phyloP scores from a whole-genome alignment of 805 yeast genomes.

The Teunomyces tritomae region DNA sequence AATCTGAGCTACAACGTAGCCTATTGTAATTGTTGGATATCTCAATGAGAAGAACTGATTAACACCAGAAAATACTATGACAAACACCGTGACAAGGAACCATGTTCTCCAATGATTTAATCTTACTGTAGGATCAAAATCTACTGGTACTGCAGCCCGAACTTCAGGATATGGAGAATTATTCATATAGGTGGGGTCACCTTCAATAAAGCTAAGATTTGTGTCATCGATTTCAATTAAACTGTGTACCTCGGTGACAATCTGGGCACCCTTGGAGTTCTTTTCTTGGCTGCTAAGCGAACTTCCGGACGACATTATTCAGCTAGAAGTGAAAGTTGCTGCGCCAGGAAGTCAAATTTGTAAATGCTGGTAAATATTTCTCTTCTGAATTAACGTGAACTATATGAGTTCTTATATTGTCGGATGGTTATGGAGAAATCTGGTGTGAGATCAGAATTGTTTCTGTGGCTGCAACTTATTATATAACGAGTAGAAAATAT shows the following conservation, averaged over 20 bases:
- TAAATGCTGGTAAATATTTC: too few relatives aligned
- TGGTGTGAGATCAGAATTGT: not conserved
- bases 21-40: conserved; percentile 23
- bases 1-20: conserved; percentile 24
- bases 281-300: conserved; percentile 1
- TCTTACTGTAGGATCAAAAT: conserved; percentile 15
- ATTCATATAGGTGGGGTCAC: conserved; percentile 13
- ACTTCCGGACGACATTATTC: not conserved
- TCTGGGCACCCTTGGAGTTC: conserved; percentile 2
- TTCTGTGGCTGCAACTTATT: conserved; percentile 1
- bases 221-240: conserved; percentile 10
- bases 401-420: not conserved
- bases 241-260: conserved; percentile 1
- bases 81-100: conserved; percentile 17
- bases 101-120: conserved; percentile 22
- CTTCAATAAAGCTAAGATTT: conserved; percentile 11
- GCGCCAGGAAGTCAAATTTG: too few relatives aligned
- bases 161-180: conserved; percentile 24
- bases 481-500: not conserved
- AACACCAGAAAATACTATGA: conserved; percentile 25
- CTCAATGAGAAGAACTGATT: conserved; percentile 24
- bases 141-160: conserved; percentile 18
- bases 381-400: not conserved
- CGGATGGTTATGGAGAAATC: not conserved
- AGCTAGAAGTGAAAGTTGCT: too few relatives aligned